These are phyloP conservation scores for Neurospora cerealis DNA, from an alignment of 495 filamentous ascomycete genomes.

Conservation along the genomic window DNA sequence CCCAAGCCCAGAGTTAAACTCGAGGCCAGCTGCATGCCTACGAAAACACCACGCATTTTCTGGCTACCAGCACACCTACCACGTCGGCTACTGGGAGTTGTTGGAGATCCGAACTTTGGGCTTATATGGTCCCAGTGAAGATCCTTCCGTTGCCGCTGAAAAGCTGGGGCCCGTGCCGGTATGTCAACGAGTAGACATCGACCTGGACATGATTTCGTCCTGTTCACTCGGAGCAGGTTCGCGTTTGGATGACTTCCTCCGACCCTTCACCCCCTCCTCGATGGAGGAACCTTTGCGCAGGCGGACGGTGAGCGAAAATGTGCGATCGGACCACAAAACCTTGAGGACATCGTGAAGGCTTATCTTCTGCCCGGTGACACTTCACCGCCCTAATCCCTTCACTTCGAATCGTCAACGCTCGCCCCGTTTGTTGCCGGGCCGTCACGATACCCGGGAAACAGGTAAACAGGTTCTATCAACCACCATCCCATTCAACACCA, in stretches of 20 bases:
- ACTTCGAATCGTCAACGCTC: background rate
- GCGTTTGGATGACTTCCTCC: background rate
- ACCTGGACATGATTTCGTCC: background rate
- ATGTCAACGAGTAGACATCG: background rate
- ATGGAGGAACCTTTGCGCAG: background rate
- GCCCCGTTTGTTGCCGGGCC: background rate
- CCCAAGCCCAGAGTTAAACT: background rate
- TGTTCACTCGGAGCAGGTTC: background rate
- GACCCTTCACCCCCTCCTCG: background rate
- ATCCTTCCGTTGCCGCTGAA: background rate
- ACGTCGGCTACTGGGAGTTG: background rate
- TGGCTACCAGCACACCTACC: background rate
- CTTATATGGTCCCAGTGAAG: background rate
- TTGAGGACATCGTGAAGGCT: background rate
- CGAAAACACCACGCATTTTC: background rate
- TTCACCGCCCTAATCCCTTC: background rate
- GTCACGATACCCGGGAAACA: background rate
- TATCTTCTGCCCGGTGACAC: background rate
- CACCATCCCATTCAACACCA: background rate
- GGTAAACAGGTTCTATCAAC: background rate
- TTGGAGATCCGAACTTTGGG: background rate
- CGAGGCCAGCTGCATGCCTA: background rate
- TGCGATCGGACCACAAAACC: background rate
- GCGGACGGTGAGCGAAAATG: accelerated
- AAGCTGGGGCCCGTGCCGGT: background rate